Conservation (phyloP, 306 rosid species). For the Acacia confusa region DNA sequence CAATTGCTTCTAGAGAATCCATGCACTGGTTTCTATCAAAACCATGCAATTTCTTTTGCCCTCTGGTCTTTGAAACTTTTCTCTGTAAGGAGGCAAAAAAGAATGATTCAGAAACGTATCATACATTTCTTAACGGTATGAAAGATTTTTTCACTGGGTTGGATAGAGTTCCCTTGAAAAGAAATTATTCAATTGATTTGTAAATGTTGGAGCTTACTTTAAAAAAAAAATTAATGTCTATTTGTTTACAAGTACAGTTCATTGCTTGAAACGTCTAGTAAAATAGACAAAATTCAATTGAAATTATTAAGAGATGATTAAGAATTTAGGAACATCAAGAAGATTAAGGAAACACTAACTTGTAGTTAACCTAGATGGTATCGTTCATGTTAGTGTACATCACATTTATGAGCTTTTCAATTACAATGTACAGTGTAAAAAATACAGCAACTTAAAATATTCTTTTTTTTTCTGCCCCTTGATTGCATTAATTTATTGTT, state of each 20-base stretch:
- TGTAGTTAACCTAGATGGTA: background rate
- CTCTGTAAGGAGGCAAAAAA: constrained; percentile 35
- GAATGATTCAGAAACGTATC: background rate
- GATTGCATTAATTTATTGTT: no score
- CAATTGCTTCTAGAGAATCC: constrained; percentile 37
- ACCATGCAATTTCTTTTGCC: constrained; percentile 35
- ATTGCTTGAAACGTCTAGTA: background rate
- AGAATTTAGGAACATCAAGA: background rate
- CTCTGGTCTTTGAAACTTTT: constrained; percentile 30
- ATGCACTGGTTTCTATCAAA: constrained; percentile 24
- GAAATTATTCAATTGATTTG: background rate
- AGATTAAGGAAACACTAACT: background rate
- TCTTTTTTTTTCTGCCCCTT: background rate
- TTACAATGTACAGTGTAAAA: background rate
- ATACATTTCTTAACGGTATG: background rate
- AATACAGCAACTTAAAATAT: background rate
- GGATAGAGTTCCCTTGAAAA: background rate
- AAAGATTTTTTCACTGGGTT: background rate
- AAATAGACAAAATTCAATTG: background rate
- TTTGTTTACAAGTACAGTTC: background rate
- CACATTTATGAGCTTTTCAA: background rate
- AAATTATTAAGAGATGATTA: background rate
- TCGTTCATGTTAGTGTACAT: background rate
- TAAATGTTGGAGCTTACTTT: background rate
- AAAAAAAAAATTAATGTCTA: background rate